Evolutionary conservation across 257 asterid species (phyloP).

Genomic region (Lithospermum erythrorhizon): DNA sequence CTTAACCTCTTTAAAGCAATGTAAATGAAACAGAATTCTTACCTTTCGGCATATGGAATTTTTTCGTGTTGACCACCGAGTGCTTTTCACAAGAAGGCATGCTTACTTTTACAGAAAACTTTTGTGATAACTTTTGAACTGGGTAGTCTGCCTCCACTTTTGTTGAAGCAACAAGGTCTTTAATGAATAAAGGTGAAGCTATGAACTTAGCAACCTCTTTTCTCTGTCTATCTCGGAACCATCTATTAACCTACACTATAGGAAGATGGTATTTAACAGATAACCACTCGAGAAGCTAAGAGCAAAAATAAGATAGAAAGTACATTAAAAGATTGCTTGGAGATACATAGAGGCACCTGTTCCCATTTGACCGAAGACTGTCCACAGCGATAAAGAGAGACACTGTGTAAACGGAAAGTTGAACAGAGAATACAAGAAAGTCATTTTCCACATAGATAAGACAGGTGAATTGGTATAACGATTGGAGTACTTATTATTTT

Average conservation of each 20-base stretch:
- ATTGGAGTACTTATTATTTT: too few species aligned
- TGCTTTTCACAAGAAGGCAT: background rate
- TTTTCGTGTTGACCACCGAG: background rate
- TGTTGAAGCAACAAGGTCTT: background rate
- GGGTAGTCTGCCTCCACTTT: background rate
- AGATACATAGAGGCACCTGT: conserved; percentile 37
- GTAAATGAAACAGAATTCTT: background rate
- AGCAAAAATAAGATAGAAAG: background rate
- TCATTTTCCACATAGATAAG: background rate
- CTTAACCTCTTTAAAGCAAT: background rate
- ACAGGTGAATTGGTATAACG: background rate
- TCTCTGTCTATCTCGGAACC: conserved; percentile 44
- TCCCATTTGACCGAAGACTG: conserved; percentile 47
- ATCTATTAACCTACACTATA: conserved; percentile 45
- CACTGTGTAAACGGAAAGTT: conserved; percentile 28
- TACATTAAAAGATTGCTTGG: conserved; percentile 2
- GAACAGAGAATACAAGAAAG: conserved; percentile 2
- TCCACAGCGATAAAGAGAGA: conserved; percentile 42
- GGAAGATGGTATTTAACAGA: background rate
- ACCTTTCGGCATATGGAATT: background rate
- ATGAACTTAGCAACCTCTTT: conserved; percentile 18
- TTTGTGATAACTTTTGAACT: background rate
- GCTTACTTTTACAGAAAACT: background rate
- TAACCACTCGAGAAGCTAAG: background rate
- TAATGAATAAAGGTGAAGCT: conserved; percentile 15